phyloP scores from a whole-genome alignment of 2,329 filamentous ascomycete species.

The Endoconidiophora polonica region DNA sequence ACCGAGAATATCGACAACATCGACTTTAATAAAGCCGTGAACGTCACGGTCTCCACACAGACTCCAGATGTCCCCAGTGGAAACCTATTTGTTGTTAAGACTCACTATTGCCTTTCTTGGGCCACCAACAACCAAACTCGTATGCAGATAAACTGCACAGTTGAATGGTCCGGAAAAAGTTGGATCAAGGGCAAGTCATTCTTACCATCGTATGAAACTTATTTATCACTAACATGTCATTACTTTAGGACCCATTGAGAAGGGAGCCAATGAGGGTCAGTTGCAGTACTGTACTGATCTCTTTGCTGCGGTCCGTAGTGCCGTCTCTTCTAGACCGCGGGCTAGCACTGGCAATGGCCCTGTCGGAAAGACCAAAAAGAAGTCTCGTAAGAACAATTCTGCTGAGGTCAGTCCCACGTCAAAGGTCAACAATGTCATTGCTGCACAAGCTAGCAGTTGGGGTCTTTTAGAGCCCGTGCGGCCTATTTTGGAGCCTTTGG shows the following conservation, averaged over 20 bases:
- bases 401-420: slow-evolving; percentile 25
- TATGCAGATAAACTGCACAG: slow-evolving; percentile 70
- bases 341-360: slow-evolving; percentile 29
- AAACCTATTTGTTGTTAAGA: slow-evolving; percentile 81
- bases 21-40: slow-evolving; percentile 75
- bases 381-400: slow-evolving; percentile 34
- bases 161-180: slow-evolving; percentile 96
- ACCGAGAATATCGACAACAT: slow-evolving; percentile 68
- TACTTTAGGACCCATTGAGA: slow-evolving; percentile 74
- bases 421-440: slow-evolving; percentile 12
- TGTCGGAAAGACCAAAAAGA: slow-evolving; percentile 43
- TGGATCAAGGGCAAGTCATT: slow-evolving; percentile 73
- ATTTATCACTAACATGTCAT: slow-evolving; percentile 4
- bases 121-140: slow-evolving; percentile 72
- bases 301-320: slow-evolving; percentile 54
- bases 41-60: slow-evolving; percentile 66
- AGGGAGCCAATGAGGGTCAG: slow-evolving; percentile 85
- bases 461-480: slow-evolving; percentile 67
- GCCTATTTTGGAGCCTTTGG: slow-evolving; percentile 49
- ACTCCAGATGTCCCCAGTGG: slow-evolving; percentile 92
- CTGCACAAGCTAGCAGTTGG: slow-evolving; percentile 41
- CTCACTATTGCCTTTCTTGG: slow-evolving; percentile 89
- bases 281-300: slow-evolving; percentile 66
- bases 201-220: neutral
- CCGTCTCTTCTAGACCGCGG: slow-evolving; percentile 49